Conservation (phyloP, 306 rosid species). For the Pterocarpus macrocarpus region DNA sequence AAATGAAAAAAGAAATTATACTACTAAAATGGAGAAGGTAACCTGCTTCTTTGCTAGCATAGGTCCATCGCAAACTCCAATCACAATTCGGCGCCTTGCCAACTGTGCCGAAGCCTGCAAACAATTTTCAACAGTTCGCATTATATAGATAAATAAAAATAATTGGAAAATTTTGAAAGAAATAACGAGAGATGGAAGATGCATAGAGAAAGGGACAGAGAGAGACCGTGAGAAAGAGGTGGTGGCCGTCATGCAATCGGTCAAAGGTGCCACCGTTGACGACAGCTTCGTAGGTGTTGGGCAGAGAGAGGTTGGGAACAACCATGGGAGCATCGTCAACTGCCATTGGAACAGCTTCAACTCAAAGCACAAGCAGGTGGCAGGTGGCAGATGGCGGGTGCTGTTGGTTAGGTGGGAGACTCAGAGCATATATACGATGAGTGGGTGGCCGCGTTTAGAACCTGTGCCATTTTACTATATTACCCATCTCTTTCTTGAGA, state of each 20-base stretch:
- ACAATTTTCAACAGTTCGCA: not conserved
- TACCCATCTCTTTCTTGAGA: too few species aligned
- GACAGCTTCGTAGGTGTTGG: slow-evolving; percentile 73
- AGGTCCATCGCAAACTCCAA: slow-evolving; percentile 92
- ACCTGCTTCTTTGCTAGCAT: slow-evolving; percentile 84
- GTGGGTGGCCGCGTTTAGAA: too few species aligned
- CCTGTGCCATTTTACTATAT: too few species aligned
- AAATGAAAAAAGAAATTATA: too few species aligned
- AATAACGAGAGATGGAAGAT: not conserved
- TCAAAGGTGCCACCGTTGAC: slow-evolving; percentile 97
- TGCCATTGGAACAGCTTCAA: slow-evolving; percentile 55
- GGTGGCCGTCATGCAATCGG: slow-evolving; percentile 92
- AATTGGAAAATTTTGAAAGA: too few species aligned
- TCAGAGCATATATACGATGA: too few species aligned
- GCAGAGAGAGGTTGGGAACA: slow-evolving; percentile 67
- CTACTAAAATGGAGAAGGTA: too few species aligned
- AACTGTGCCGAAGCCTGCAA: slow-evolving; percentile 78
- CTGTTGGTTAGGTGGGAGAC: too few species aligned
- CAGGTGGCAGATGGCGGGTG: not conserved
- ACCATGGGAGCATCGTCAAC: slow-evolving; percentile 58
- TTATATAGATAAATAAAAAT: not conserved
- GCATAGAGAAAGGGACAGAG: not conserved
- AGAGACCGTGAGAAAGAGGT: slow-evolving; percentile 83
- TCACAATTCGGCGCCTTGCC: slow-evolving; percentile 70
- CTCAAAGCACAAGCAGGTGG: not conserved